These are phyloP conservation scores for Ophiostoma sp. DNA, from an alignment of 2,329 filamentous ascomycete species.

Conservation along the genomic window DNA sequence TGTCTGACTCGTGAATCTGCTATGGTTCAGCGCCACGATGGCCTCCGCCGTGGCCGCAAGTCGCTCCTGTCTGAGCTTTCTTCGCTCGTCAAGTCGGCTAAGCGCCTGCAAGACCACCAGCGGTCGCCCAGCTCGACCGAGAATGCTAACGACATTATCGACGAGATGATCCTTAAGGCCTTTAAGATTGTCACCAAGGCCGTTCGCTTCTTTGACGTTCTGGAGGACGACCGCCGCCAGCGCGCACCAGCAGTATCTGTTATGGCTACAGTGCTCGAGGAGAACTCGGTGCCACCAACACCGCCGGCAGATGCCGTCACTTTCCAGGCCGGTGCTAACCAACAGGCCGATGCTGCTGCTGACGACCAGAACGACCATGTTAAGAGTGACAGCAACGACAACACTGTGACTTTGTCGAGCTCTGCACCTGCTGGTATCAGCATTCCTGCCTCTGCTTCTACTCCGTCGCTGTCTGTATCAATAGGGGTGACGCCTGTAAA, in stretches of 20 bases:
- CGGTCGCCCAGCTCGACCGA: constrained; percentile 50
- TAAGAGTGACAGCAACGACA: constrained; percentile 40
- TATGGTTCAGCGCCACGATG: constrained; percentile 73
- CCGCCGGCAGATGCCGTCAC: constrained; percentile 60
- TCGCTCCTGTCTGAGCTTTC: constrained; percentile 87
- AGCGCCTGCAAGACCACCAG: constrained; percentile 76
- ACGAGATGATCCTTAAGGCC: constrained; percentile 90
- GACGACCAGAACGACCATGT: constrained; percentile 34
- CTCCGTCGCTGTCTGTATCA: constrained; percentile 32
- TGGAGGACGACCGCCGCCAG: constrained; percentile 63
- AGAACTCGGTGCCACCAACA: constrained; percentile 60
- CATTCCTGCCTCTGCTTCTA: not conserved
- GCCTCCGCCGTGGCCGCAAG: constrained; percentile 78
- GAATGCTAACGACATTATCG: constrained; percentile 73
- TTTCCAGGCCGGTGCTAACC: constrained; percentile 42
- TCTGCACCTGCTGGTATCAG: not conserved
- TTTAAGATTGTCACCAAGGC: constrained; percentile 93
- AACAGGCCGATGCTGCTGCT: not conserved
- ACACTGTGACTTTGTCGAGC: constrained; percentile 38
- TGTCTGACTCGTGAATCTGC: constrained; percentile 81
- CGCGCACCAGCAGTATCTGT: constrained; percentile 56
- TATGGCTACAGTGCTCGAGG: constrained; percentile 61
- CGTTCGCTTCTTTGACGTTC: constrained; percentile 83
- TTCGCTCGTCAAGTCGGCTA: constrained; percentile 83
- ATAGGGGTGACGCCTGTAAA: constrained; percentile 36